These are phyloP conservation scores for Fusarium verrucosum DNA, from an alignment of 2,329 filamentous ascomycete species.

Conservation along the genomic window DNA sequence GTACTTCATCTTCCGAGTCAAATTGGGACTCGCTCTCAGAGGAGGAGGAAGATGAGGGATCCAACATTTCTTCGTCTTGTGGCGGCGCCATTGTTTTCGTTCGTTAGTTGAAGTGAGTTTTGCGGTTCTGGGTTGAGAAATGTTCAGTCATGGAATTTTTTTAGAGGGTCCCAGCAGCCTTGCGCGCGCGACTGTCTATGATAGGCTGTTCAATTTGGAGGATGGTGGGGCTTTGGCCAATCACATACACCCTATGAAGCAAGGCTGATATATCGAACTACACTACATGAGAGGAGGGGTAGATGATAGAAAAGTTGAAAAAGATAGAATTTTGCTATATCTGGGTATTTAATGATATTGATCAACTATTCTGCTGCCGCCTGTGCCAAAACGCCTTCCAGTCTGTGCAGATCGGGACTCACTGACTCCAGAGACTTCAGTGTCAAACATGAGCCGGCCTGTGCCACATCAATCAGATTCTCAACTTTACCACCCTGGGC, in stretches of 20 bases:
- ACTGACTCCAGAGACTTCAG: slow-evolving; percentile 80
- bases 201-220: slow-evolving; percentile 26
- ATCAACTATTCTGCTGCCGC: slow-evolving; percentile 31
- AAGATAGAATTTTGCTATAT: neutral
- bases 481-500: slow-evolving; percentile 65
- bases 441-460: slow-evolving; percentile 81
- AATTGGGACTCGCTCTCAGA: slow-evolving; percentile 46
- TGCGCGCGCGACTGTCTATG: slow-evolving; percentile 27
- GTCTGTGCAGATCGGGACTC: slow-evolving; percentile 61
- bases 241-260: neutral
- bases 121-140: slow-evolving; percentile 31
- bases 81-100: slow-evolving; percentile 46
- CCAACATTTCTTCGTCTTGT: slow-evolving; percentile 44
- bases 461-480: slow-evolving; percentile 79
- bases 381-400: slow-evolving; percentile 54
- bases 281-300: neutral
- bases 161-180: slow-evolving; percentile 46
- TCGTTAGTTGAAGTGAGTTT: slow-evolving; percentile 21
- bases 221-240: slow-evolving; percentile 26
- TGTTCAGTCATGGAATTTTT: slow-evolving; percentile 46
- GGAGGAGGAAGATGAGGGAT: slow-evolving; percentile 41
- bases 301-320: neutral
- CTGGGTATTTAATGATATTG: neutral
- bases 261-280: slow-evolving; percentile 39
- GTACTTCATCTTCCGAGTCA: slow-evolving; percentile 43